These are phyloP conservation scores for Lichtheimia hyalospora DNA, from an alignment of 371 early-diverging fungal genomes.

Conservation along the genomic window DNA sequence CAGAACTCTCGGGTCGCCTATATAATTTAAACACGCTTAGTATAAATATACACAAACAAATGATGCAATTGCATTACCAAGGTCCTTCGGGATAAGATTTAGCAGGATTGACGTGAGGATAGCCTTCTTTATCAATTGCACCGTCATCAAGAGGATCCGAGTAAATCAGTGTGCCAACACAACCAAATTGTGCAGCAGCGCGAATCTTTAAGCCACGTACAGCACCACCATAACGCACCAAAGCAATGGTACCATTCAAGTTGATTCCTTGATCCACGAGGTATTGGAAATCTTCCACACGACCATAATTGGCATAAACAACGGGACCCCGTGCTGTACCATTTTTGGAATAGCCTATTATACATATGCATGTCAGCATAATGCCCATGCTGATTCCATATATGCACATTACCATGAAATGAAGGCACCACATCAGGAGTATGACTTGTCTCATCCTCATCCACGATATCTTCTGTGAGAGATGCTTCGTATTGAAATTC, in stretches of 20 bases:
- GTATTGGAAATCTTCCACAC: slow-evolving; percentile 55
- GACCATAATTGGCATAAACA: slow-evolving; percentile 70
- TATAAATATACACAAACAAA: too few relatives aligned
- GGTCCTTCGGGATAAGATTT: slow-evolving; percentile 69
- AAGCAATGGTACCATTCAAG: slow-evolving; percentile 54
- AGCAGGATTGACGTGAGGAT: slow-evolving; percentile 37
- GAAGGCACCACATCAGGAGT: slow-evolving; percentile 57
- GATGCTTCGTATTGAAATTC: slow-evolving; percentile 51
- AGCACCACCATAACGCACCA: slow-evolving; percentile 61
- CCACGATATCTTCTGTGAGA: slow-evolving; percentile 53
- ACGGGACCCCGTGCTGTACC: slow-evolving; percentile 64
- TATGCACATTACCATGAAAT: slow-evolving; percentile 51
- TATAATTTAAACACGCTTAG: too few relatives aligned
- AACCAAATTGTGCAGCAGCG: slow-evolving; percentile 60
- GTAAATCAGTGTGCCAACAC: slow-evolving; percentile 55
- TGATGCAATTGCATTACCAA: slow-evolving; percentile 54
- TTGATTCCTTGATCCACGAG: slow-evolving; percentile 47
- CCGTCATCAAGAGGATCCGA: slow-evolving; percentile 31
- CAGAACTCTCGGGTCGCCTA: slow-evolving; percentile 10
- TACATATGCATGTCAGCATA: background rate
- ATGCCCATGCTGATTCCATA: background rate
- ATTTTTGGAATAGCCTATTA: slow-evolving; percentile 49
- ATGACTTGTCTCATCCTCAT: slow-evolving; percentile 56
- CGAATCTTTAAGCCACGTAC: slow-evolving; percentile 65
- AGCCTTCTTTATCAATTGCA: slow-evolving; percentile 23